Conservation (phyloP, 305 asterid genomes). For the Petunia hybrid region DNA sequence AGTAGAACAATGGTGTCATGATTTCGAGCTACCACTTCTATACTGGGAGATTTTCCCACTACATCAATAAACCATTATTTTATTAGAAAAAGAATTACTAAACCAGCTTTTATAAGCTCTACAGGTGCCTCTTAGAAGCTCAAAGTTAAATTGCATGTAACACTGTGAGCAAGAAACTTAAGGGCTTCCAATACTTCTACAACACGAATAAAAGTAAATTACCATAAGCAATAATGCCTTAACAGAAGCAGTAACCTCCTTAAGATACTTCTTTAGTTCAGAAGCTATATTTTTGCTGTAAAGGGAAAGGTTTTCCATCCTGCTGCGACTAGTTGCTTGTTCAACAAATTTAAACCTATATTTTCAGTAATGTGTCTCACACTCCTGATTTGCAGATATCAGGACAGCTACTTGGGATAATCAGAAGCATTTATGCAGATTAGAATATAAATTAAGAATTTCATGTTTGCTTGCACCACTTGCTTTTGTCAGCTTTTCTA, state of each 20-base stretch:
- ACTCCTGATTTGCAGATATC: background rate
- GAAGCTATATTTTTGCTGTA: background rate
- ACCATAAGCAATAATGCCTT: background rate
- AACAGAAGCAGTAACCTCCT: background rate
- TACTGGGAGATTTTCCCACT: no score
- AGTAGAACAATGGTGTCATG: no score
- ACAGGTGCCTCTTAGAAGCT: no score
- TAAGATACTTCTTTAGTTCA: background rate
- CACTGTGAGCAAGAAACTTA: background rate
- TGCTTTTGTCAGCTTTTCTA: background rate
- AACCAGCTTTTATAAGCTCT: no score
- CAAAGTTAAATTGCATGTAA: no score
- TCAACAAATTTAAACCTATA: background rate
- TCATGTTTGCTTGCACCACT: no score
- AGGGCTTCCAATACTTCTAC: background rate
- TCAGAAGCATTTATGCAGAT: background rate
- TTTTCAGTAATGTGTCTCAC: background rate
- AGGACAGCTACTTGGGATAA: background rate
- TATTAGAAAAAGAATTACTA: no score
- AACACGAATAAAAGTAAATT: background rate
- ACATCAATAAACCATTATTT: no score
- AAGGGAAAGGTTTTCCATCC: background rate
- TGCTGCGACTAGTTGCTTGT: background rate
- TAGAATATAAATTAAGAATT: background rate
- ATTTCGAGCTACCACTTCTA: no score